Evolutionary conservation across 2,329 filamentous ascomycete species (phyloP).

Genomic region (Paramyrothecium sp.): DNA sequence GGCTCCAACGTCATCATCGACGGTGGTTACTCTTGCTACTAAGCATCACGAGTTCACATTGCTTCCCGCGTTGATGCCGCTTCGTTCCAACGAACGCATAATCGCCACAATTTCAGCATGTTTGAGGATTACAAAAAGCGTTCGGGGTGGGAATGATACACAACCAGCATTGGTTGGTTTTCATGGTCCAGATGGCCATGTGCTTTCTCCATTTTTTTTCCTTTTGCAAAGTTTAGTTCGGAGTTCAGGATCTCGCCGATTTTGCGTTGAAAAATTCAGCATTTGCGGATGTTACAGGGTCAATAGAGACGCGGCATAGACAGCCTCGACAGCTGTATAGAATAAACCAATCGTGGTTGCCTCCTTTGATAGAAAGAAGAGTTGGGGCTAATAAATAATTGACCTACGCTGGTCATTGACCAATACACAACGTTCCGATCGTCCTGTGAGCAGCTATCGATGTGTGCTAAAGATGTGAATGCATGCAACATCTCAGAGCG

Average conservation of each 20-base stretch:
- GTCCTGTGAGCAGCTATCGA: neutral
- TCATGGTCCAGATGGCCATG: neutral
- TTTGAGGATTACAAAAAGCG: neutral
- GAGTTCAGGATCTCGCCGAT: conserved; percentile 7
- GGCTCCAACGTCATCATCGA: conserved; percentile 72
- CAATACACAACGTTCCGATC: neutral
- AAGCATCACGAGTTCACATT: conserved; percentile 19
- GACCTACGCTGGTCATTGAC: neutral
- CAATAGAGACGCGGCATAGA: neutral
- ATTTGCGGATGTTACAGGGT: neutral
- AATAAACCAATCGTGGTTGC: neutral
- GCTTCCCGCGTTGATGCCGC: neutral
- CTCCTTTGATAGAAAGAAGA: neutral
- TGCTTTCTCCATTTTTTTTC: neutral
- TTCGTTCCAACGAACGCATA: too few species aligned
- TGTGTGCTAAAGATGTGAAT: too few species aligned
- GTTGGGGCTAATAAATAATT: neutral
- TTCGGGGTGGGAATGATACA: neutral
- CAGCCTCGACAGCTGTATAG: neutral
- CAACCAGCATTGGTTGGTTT: neutral
- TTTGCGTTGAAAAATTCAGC: neutral
- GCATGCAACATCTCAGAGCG: too few species aligned
- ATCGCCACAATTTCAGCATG: neutral
- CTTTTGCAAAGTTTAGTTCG: conserved; percentile 3
- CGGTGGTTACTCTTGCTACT: conserved; percentile 66